Evolutionary conservation across 108 stramenopile species (phyloP).

Genomic region (Chaetoceros muelleri): DNA sequence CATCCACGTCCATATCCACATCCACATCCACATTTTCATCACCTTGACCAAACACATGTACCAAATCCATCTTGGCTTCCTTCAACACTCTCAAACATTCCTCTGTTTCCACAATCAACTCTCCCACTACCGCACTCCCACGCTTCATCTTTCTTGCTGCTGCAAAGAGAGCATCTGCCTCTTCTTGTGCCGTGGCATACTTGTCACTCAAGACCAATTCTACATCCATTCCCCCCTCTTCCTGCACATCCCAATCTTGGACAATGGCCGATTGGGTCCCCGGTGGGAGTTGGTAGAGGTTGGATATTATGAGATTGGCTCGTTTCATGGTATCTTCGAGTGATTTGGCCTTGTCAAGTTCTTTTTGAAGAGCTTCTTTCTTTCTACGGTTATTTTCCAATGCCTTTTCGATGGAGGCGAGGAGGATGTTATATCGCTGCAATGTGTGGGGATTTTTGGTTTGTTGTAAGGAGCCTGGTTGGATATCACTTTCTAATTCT

Average conservation of each 20-base stretch:
- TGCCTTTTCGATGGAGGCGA: conserved; percentile 14
- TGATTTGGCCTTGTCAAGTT: conserved; percentile 51
- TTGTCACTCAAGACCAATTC: conserved; percentile 43
- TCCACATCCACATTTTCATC: conserved; percentile 12
- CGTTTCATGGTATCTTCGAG: conserved; percentile 51
- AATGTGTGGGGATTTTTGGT: conserved; percentile 7
- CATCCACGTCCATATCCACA: no score
- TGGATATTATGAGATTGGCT: conserved; percentile 66
- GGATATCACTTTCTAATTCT: neutral
- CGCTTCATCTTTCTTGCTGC: conserved; percentile 72
- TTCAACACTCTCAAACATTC: conserved; percentile 29
- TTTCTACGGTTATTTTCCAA: no score
- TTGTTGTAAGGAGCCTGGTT: neutral
- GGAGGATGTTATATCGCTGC: no score
- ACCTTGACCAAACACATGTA: conserved; percentile 16
- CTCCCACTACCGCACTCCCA: conserved; percentile 53
- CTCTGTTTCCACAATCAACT: conserved; percentile 39
- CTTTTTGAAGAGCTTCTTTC: conserved; percentile 47
- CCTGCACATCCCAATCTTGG: conserved; percentile 83
- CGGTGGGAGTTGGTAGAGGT: conserved; percentile 47
- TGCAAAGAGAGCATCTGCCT: conserved; percentile 75
- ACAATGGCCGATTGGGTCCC: conserved; percentile 43
- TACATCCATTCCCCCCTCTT: conserved; percentile 53
- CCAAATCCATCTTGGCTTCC: conserved; percentile 37
- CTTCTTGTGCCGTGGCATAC: conserved; percentile 51